phyloP scores from a whole-genome alignment of 345 rosid genomes.

The Syzygium grande region DNA sequence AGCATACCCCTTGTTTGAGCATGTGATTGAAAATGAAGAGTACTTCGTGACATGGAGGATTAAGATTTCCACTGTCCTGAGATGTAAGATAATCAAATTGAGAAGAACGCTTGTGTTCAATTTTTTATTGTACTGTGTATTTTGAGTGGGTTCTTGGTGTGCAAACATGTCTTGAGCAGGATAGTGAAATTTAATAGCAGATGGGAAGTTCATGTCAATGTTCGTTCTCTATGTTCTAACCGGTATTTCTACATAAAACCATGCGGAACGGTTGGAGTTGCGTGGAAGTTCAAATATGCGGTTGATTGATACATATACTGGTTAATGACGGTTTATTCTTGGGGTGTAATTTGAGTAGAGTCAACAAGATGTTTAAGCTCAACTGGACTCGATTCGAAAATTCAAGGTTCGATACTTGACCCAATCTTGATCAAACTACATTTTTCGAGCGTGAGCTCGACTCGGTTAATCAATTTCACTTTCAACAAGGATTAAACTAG shows the following conservation, averaged over 20 bases:
- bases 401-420: neutral
- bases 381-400: neutral
- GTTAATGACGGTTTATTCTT: neutral
- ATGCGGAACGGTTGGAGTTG: neutral
- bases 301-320: neutral
- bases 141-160: neutral
- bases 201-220: neutral
- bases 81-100: neutral
- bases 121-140: neutral
- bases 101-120: neutral
- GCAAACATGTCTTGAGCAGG: neutral
- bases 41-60: neutral
- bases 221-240: neutral
- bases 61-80: neutral
- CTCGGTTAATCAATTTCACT: neutral
- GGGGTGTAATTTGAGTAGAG: neutral
- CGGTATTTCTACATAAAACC: neutral
- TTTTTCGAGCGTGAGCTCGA: neutral
- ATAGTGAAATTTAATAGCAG: neutral
- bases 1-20: constrained; percentile 27
- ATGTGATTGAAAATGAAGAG: constrained; percentile 8
- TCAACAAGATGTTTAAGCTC: neutral
- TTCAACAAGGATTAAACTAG: neutral
- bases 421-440: neutral
- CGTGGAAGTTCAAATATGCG: neutral